Percentiles rank a stretch among this genome's conserved stretches.
These are phyloP conservation scores for Kalmusia sp. DNA, from an alignment of 2,329 filamentous ascomycete species.

Conservation along the genomic window DNA sequence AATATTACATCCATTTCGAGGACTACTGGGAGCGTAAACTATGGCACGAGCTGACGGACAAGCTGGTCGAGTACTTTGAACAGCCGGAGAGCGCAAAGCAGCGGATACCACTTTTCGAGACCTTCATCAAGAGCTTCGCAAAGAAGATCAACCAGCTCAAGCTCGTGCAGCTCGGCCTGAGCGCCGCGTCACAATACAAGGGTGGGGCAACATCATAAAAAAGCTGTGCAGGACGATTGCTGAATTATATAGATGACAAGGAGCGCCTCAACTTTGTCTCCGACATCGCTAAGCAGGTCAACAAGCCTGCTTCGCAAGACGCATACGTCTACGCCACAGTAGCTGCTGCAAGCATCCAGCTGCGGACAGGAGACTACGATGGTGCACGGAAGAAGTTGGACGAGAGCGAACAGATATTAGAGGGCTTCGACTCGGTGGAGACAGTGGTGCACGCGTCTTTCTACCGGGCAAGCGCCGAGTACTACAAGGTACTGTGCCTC, in stretches of 20 bases:
- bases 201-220: conserved; percentile 55
- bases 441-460: conserved; percentile 94
- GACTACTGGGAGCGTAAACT: conserved; percentile 98
- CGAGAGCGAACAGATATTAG: conserved; percentile 84
- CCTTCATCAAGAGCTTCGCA: conserved; percentile 93
- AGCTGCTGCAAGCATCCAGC: conserved; percentile 85
- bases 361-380: conserved; percentile 79
- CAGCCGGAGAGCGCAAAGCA: conserved; percentile 80
- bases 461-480: conserved; percentile 93
- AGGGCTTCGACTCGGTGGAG: conserved; percentile 93
- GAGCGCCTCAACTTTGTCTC: conserved; percentile 87
- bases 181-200: conserved; percentile 83
- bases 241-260: conserved; percentile 71
- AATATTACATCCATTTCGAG: conserved; percentile 89
- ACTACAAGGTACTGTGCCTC: conserved; percentile 71
- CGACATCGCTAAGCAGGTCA: conserved; percentile 83
- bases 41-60: conserved; percentile 97
- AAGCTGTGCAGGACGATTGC: neutral
- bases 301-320: conserved; percentile 92
- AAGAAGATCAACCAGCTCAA: conserved; percentile 99
- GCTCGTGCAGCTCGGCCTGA: conserved; percentile 88
- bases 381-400: conserved; percentile 87
- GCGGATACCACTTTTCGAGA: conserved; percentile 89
- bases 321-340: conserved; percentile 94
- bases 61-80: conserved; percentile 87